Evolutionary conservation across 2,329 filamentous ascomycete genomes (phyloP).

Genomic region (Cercospora sp.): DNA sequence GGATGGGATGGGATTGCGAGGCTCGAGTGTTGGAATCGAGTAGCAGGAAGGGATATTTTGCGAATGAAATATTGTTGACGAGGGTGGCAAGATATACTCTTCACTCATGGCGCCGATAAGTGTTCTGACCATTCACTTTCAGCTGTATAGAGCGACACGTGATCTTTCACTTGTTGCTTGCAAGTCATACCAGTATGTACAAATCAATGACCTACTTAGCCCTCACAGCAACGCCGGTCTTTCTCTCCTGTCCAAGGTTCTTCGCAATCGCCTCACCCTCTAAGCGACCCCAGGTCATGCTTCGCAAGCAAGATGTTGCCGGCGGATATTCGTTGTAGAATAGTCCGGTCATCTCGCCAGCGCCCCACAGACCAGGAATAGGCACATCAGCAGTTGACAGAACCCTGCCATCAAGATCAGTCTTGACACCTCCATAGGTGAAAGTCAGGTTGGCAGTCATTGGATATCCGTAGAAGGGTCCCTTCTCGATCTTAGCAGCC

Average conservation of each 20-base stretch:
- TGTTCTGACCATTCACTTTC: background rate
- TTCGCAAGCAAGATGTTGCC: conserved; percentile 37
- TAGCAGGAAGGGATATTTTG: background rate
- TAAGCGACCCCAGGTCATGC: conserved; percentile 39
- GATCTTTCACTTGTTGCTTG: background rate
- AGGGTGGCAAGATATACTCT: background rate
- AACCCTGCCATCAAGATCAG: conserved; percentile 43
- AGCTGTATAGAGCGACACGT: background rate
- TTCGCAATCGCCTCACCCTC: conserved; percentile 37
- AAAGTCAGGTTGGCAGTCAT: conserved; percentile 36
- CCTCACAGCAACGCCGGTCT: conserved; percentile 10
- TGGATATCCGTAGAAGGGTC: conserved; percentile 44
- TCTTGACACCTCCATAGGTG: conserved; percentile 44
- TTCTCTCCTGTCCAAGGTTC: conserved; percentile 14
- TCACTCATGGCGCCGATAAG: background rate
- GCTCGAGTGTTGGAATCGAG: background rate
- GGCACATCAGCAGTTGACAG: conserved; percentile 44
- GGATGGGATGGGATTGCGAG: background rate
- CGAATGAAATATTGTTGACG: background rate
- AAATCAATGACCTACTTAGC: background rate
- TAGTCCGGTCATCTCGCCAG: conserved; percentile 40
- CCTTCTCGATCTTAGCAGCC: conserved; percentile 43
- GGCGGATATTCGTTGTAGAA: conserved; percentile 43
- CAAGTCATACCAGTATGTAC: background rate
- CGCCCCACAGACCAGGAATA: conserved; percentile 41